phyloP scores from a whole-genome alignment of 208 protist genomes.

The Tritrichomonas musculus region DNA sequence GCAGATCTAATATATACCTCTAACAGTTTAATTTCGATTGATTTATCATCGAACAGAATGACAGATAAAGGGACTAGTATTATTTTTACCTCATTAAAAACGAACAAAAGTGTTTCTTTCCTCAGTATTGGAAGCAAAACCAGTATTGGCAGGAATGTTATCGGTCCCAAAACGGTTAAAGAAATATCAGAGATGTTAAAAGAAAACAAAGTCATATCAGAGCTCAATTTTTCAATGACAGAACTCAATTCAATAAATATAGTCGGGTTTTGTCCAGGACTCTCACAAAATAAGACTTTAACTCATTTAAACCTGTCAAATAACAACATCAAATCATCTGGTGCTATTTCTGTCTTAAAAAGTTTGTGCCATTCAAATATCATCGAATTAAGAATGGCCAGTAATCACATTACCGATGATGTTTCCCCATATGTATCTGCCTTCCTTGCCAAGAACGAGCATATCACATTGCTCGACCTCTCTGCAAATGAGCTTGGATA shows the following conservation, averaged over 20 bases:
- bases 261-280: background rate
- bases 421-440: background rate
- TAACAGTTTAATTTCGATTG: background rate
- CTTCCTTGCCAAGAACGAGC: background rate
- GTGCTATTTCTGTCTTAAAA: background rate
- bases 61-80: background rate
- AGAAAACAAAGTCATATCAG: background rate
- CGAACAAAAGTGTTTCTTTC: background rate
- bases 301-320: background rate
- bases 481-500: background rate
- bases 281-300: background rate
- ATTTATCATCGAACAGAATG: background rate
- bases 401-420: background rate
- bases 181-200: background rate
- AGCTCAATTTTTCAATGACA: background rate
- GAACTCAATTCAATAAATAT: background rate
- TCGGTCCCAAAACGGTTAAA: background rate
- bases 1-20: background rate
- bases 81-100: background rate
- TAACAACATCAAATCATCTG: background rate
- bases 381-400: background rate
- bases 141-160: background rate
- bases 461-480: background rate
- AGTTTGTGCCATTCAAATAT: background rate
- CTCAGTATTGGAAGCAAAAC: background rate